Evolutionary conservation across 495 filamentous ascomycete genomes (phyloP), one percentile per base, ranked within the genome.

Genomic region (Diplogelasinospora grovesii): DNA sequence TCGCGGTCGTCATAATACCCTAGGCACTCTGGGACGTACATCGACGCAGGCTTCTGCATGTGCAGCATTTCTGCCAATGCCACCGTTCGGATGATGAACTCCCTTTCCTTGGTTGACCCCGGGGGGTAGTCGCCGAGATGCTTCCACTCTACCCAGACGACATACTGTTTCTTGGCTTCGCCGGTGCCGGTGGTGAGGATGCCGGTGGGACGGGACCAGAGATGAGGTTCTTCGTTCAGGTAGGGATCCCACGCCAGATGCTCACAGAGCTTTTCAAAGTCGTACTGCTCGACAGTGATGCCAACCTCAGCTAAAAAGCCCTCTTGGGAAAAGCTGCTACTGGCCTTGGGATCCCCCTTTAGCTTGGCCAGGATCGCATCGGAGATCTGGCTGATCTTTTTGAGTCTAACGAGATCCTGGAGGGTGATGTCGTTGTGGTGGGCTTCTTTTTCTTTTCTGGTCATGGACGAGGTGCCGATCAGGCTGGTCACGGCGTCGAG

Each of bases 141-240:
- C 25, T 57, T 57, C 56, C 56, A 61, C 26, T 61, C 58, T n/a
- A 61, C 32, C 58, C 58, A 61, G 7, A 61, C 58, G 5, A 50
- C n/a, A n/a, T n/a, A n/a, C n/a, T n/a, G 48, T 1, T 45, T 26
- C 1, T 52, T 22, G 11, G 31, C 50, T 0, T 46, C 39, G 32
- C 30, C 19, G 5, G 13, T 16, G n/a, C 0, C 5, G 11, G 39
- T 45, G 6, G 16, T 21, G 10, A 60, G 33, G 8, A 46, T 35
- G 13, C 54, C 56, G 0, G 41, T 43, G 3, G 56, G 48, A 2
- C 57, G 53, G 3, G 41, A n/a, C 20, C 13, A 50, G 40, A 20
- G n/a, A 30, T 7, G 24, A 22, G 24, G 53, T 45, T 19, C 33
- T 19, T 15, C 14, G 21, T 8, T 30, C 41, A 16, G 31, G 20